A percentile compares a stretch with the other conserved stretches of the same genome.
These are phyloP conservation scores for Talaromyces adpressus DNA, from an alignment of 495 filamentous ascomycete genomes.

Conservation along the genomic window DNA sequence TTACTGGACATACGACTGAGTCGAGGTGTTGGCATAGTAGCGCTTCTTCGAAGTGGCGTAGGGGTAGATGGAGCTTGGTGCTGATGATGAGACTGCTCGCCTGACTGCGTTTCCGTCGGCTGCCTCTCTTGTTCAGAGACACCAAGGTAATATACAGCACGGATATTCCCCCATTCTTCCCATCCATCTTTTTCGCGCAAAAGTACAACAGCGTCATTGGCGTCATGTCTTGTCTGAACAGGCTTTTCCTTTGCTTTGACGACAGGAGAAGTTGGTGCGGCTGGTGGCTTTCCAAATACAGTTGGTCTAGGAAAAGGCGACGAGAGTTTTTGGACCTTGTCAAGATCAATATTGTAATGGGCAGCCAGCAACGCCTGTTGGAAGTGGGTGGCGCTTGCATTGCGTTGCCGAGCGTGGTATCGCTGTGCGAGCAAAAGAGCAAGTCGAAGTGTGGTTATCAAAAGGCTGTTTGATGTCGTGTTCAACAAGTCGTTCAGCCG, in stretches of 20 bases:
- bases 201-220: conserved; percentile 70
- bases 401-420: conserved; percentile 78
- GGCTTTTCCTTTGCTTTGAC: conserved; percentile 63
- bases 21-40: conserved; percentile 48
- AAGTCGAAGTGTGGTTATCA: conserved; percentile 68
- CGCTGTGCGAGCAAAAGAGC: conserved; percentile 79
- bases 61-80: conserved; percentile 38
- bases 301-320: conserved; percentile 71
- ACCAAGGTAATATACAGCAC: conserved; percentile 56
- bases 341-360: conserved; percentile 92
- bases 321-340: conserved; percentile 75
- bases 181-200: conserved; percentile 49
- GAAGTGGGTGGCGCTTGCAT: conserved; percentile 49
- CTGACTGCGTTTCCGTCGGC: conserved; percentile 13
- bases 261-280: conserved; percentile 34
- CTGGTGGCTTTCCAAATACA: conserved; percentile 25
- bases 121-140: conserved; percentile 23
- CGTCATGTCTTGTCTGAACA: conserved; percentile 42
- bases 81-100: conserved; percentile 17
- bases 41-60: conserved; percentile 42
- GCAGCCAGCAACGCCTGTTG: conserved; percentile 67
- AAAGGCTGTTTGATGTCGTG: conserved; percentile 70
- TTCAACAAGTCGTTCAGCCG: conserved; percentile 83
- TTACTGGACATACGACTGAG: conserved; percentile 36
- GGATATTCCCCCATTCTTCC: conserved; percentile 64